Evolutionary conservation across 2,329 filamentous ascomycete genomes (phyloP).

Genomic region (Arthrobotrys megalospora): DNA sequence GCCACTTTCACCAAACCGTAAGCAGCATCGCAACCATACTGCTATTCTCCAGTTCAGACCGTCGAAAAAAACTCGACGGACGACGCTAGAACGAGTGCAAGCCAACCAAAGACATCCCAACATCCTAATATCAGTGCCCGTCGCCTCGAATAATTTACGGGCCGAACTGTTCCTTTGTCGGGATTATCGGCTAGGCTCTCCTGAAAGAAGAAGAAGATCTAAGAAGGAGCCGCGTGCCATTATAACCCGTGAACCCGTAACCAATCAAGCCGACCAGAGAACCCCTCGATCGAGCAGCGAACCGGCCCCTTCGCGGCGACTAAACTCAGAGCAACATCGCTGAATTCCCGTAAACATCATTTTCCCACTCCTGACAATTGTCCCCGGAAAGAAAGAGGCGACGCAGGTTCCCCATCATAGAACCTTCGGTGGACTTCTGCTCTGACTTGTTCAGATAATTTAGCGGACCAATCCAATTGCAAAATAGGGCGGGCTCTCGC

Average conservation of each 20-base stretch:
- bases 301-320: constrained; percentile 47
- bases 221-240: constrained; percentile 31
- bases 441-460: constrained; percentile 60
- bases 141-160: constrained; percentile 58
- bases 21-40: constrained; percentile 57
- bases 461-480: constrained; percentile 62
- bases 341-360: constrained; percentile 34
- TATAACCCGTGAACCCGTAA: constrained; percentile 56
- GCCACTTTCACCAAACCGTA: constrained; percentile 52
- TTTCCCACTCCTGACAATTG: constrained; percentile 32
- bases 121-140: constrained; percentile 42
- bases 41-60: constrained; percentile 42
- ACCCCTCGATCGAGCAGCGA: constrained; percentile 40
- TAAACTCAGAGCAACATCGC: constrained; percentile 29
- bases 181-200: constrained; percentile 55
- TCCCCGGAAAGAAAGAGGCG: constrained; percentile 51
- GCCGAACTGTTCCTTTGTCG: constrained; percentile 52
- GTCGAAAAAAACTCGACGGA: constrained; percentile 8
- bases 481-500: constrained; percentile 58
- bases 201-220: constrained; percentile 18
- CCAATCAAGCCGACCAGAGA: constrained; percentile 59
- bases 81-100: constrained; percentile 22
- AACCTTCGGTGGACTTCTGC: constrained; percentile 60
- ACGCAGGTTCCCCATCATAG: constrained; percentile 48
- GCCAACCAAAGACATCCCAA: constrained; percentile 21